Percentiles rank a stretch among this genome's conserved stretches.
Evolutionary conservation across 23 red algal genomes (phyloP).

Genomic region (Gracilariopsis chorda): DNA sequence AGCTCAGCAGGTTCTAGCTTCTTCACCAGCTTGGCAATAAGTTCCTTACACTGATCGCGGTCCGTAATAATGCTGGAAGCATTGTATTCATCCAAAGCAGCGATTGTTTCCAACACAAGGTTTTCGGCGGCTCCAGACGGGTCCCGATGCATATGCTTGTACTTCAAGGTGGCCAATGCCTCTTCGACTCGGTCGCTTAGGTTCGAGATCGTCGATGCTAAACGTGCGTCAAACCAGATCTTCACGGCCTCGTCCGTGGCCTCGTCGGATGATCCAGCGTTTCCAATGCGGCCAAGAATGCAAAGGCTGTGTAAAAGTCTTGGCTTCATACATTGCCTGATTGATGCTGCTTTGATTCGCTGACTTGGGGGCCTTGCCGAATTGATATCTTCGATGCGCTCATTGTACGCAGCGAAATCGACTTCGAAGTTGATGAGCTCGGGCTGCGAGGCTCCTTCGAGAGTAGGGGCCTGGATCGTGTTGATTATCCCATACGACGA

Average conservation of each 20-base stretch:
- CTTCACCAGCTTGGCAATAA: background rate
- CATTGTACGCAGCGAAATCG: background rate
- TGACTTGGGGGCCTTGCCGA: background rate
- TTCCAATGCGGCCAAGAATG: background rate
- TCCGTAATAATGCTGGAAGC: background rate
- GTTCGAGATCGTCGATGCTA: background rate
- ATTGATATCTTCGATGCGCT: background rate
- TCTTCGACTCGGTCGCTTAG: background rate
- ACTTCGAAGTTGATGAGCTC: constrained; percentile 3
- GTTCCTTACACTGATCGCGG: background rate
- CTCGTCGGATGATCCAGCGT: background rate
- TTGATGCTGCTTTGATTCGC: background rate
- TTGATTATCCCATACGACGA: background rate
- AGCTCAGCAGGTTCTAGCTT: background rate
- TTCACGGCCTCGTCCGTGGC: background rate
- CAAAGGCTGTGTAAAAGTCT: background rate
- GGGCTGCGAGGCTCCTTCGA: background rate
- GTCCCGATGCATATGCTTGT: background rate
- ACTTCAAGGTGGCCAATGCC: background rate
- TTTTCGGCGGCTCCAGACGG: background rate
- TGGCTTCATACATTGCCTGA: background rate
- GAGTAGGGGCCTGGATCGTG: background rate
- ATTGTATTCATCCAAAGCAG: background rate
- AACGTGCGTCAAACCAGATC: background rate
- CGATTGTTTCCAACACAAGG: background rate